Conservation (phyloP, 2,329 filamentous ascomycete genomes). For the Simplicillium aogashimaense region DNA sequence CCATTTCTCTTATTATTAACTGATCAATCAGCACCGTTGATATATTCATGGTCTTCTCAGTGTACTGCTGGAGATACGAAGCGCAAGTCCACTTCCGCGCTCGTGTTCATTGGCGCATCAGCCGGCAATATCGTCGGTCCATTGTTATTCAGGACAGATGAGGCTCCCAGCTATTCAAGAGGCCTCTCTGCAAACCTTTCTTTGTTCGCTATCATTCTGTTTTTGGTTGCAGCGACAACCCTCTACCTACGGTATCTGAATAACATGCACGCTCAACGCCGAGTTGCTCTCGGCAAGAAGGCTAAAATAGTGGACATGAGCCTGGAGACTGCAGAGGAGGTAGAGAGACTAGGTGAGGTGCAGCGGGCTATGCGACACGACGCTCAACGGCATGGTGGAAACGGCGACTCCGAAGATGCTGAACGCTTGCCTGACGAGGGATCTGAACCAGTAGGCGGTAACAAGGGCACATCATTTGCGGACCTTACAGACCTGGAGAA, state of each 20-base stretch:
- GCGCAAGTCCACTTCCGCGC: constrained; percentile 53
- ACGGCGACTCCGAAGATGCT: too few relatives aligned
- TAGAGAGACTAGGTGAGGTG: constrained; percentile 22
- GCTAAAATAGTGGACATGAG: constrained; percentile 48
- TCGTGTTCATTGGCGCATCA: constrained; percentile 56
- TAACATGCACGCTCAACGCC: constrained; percentile 38
- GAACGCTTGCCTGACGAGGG: not conserved
- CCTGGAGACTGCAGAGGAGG: constrained; percentile 39
- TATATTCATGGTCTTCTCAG: constrained; percentile 51
- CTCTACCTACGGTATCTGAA: constrained; percentile 44
- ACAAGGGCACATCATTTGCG: constrained; percentile 17
- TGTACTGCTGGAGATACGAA: constrained; percentile 63
- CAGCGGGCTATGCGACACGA: constrained; percentile 11
- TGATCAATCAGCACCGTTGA: constrained; percentile 34
- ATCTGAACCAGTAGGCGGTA: not conserved
- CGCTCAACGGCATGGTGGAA: too few relatives aligned
- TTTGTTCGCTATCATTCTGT: constrained; percentile 50
- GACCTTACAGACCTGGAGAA: constrained; percentile 53
- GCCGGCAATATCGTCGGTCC: constrained; percentile 59
- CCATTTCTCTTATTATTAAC: constrained; percentile 34
- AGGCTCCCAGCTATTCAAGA: constrained; percentile 27
- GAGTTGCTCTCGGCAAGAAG: constrained; percentile 49
- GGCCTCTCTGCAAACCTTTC: constrained; percentile 51
- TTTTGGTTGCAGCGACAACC: constrained; percentile 32
- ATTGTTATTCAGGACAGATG: constrained; percentile 49